Base-by-base conservation (phyloP, 1,284 basidiomycete species). In the Gymnopus androsaceus region DNA sequence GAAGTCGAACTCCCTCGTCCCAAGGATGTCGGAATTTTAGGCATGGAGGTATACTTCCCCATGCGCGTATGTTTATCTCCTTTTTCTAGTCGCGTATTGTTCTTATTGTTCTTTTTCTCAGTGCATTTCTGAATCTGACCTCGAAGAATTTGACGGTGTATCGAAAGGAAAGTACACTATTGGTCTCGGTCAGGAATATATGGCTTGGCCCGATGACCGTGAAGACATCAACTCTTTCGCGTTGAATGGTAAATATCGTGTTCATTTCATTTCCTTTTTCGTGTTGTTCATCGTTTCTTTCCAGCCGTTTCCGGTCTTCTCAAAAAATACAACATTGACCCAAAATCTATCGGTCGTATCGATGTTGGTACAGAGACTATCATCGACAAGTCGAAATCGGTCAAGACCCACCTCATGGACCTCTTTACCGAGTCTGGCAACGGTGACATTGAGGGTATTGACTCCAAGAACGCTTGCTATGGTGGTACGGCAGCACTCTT, bases 151-250 rank as follows among this genome's bases (percentile, higher is more conserved):
- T 75, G 96, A 99, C 70, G 93, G 93, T 66, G 97, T 97, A 40
- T 77, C 94, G 61, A 88, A 94, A 73, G 96, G 97, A 64, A 98
- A 99, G 78, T 99, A 99, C 82, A 99, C 97, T 66, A 98, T 99
- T 70, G 97, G 97, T 69, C 89, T 99, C 46, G 97, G 96, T 58
- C 94, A 98, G 74, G 88, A 98, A 75, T 95, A 86, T 81, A 99
- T 99, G 96, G 93, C 94, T 34, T 97, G 91, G 83, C 93, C 92
- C 61, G 95, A 97, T 70, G 95, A 97, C 82, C 86, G 90, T 60
- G 96, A 98, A 75, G 96, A 99, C 78, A 97, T 99, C 82, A 97
- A 98, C 84, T 97, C 95, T 28, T 96, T 98, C 72, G 89, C 94
- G 48, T 75, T 99, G 63, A 95, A 93, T 65, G 94, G 95, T 95